phyloP scores from a whole-genome alignment of 2,329 filamentous ascomycete genomes.

The Alternaria viburni region DNA sequence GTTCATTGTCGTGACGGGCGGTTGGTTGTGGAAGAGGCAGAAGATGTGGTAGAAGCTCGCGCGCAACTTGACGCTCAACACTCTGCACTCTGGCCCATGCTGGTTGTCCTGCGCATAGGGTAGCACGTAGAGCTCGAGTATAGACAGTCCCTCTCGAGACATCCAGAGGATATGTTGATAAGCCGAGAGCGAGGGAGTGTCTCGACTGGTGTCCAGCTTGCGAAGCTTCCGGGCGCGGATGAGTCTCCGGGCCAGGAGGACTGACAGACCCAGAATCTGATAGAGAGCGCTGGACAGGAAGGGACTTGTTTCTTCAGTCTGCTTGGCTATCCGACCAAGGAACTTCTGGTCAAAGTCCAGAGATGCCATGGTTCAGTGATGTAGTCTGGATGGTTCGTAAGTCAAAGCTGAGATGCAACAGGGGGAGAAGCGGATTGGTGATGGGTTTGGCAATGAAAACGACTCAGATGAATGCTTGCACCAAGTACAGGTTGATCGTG shows the following conservation, averaged over 20 bases:
- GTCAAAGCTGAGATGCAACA: constrained; percentile 1
- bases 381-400: constrained; percentile 8
- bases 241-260: constrained; percentile 84
- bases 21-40: constrained; percentile 92
- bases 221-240: constrained; percentile 83
- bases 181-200: constrained; percentile 80
- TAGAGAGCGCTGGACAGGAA: constrained; percentile 83
- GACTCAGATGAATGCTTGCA: neutral
- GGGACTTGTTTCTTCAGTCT: constrained; percentile 77
- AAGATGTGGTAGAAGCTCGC: constrained; percentile 97
- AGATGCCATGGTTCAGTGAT: constrained; percentile 74
- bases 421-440: neutral
- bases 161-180: constrained; percentile 96
- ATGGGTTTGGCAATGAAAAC: neutral
- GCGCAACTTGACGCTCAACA: constrained; percentile 87
- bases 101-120: constrained; percentile 73
- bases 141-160: constrained; percentile 84
- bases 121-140: constrained; percentile 84
- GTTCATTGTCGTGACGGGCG: constrained; percentile 63
- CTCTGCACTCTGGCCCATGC: constrained; percentile 79
- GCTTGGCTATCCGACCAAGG: constrained; percentile 83
- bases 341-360: constrained; percentile 98
- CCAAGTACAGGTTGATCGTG: neutral
- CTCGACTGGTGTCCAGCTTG: constrained; percentile 77
- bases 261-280: constrained; percentile 88